A percentile compares a stretch with the other conserved stretches of the same genome.
These are phyloP conservation scores for Fusarium proliferatum DNA, from an alignment of 2,329 filamentous ascomycete genomes.

Conservation along the genomic window DNA sequence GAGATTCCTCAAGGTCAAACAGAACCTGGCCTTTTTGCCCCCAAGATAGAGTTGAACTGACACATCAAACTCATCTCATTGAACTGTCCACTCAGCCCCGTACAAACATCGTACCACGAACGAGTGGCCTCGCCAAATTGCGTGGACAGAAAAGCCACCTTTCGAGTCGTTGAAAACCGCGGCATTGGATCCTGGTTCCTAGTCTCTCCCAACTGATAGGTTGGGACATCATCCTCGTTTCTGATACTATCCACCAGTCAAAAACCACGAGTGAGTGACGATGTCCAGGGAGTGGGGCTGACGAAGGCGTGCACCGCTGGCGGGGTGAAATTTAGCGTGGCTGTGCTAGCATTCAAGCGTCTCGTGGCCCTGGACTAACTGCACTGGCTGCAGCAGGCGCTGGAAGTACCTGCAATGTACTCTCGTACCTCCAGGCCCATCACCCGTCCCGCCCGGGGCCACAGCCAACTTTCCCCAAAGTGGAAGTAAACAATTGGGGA, in stretches of 20 bases:
- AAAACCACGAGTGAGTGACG: conserved; percentile 32
- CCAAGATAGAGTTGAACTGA: conserved; percentile 28
- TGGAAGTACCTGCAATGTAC: conserved; percentile 36
- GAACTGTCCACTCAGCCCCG: background rate
- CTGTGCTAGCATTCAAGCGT: conserved; percentile 25
- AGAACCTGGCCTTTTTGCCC: background rate
- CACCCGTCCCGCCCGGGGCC: conserved; percentile 38
- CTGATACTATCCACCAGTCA: conserved; percentile 31
- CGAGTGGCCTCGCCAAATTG: background rate
- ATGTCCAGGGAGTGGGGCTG: conserved; percentile 4
- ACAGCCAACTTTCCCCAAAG: conserved; percentile 38
- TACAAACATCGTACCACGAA: conserved; percentile 14
- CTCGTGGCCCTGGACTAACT: conserved; percentile 16
- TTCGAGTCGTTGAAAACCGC: conserved; percentile 14
- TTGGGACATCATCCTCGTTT: conserved; percentile 1
- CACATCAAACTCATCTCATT: conserved; percentile 8
- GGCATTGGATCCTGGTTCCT: conserved; percentile 29
- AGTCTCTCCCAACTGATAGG: conserved; percentile 36
- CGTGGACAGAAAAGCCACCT: conserved; percentile 6
- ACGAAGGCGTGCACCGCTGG: conserved; percentile 10
- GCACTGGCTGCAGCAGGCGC: background rate
- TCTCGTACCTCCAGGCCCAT: conserved; percentile 1
- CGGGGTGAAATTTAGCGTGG: conserved; percentile 1
- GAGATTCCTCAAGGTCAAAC: background rate
- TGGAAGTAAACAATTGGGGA: conserved; percentile 42